Evolutionary conservation across 352 stramenopile species (phyloP).

Genomic region (Pythium rishiriense): DNA sequence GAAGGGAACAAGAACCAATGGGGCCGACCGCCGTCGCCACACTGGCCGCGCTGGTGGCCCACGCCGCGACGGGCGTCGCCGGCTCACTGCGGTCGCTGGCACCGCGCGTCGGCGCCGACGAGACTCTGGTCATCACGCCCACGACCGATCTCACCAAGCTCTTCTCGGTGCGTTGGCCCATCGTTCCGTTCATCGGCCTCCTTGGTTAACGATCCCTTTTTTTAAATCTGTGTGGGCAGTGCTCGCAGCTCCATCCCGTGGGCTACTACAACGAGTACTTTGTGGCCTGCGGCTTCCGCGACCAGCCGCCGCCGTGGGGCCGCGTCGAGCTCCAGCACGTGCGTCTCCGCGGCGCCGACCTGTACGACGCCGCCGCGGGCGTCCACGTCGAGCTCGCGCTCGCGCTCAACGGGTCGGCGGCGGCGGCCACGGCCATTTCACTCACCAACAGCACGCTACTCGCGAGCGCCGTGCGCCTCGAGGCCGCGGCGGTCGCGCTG

Average conservation of each 20-base stretch:
- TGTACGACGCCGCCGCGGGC: constrained; percentile 13
- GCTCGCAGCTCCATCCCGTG: constrained; percentile 59
- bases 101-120: constrained; percentile 5
- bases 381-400: constrained; percentile 23
- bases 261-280: constrained; percentile 87
- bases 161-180: constrained; percentile 15
- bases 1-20: no score
- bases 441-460: constrained; percentile 53
- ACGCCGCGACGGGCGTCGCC: no score
- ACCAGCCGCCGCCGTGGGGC: constrained; percentile 32
- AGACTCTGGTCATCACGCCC: constrained; percentile 54
- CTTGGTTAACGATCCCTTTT: not conserved
- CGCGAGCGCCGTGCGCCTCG: constrained; percentile 65
- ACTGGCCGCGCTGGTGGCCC: no score
- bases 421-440: constrained; percentile 29
- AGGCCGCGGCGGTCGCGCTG: constrained; percentile 41
- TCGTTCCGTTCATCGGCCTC: not conserved
- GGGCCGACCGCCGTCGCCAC: no score
- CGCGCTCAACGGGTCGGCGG: constrained; percentile 19
- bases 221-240: constrained; percentile 32
- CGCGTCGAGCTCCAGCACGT: constrained; percentile 39
- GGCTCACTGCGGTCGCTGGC: no score
- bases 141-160: constrained; percentile 23
- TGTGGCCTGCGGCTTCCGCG: constrained; percentile 52
- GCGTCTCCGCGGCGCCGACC: constrained; percentile 38